phyloP scores from a whole-genome alignment of 1,139 yeast genomes.

The Blastobotrys raffinosifermentans region DNA sequence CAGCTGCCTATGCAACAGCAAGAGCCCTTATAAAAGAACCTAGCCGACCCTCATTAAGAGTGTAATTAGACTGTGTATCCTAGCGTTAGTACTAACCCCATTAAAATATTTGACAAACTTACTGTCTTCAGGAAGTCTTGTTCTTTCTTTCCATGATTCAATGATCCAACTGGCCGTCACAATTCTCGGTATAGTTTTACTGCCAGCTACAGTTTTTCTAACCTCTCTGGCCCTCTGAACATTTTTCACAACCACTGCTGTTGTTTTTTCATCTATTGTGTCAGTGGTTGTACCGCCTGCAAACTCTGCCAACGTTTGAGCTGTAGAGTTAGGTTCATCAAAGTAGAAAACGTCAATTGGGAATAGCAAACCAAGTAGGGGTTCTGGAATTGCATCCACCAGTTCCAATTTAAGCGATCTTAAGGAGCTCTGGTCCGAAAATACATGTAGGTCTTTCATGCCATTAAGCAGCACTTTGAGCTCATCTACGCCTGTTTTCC shows the following conservation, averaged over 20 bases:
- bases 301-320: conserved; percentile 9
- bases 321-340: conserved; percentile 3
- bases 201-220: neutral
- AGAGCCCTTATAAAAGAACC: too few relatives aligned
- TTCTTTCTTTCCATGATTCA: conserved; percentile 24
- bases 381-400: conserved; percentile 8
- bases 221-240: conserved; percentile 7
- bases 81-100: too few relatives aligned
- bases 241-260: conserved; percentile 8
- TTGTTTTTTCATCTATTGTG: conserved; percentile 8
- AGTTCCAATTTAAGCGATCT: conserved; percentile 7
- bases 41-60: too few relatives aligned
- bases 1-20: conserved; percentile 61
- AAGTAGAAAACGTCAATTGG: conserved; percentile 10
- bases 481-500: conserved; percentile 13
- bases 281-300: conserved; percentile 11
- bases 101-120: conserved; percentile 4
- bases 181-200: neutral
- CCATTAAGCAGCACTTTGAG: conserved; percentile 13
- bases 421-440: neutral
- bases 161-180: conserved; percentile 20
- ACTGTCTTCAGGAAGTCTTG: conserved; percentile 21
- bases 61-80: too few relatives aligned
- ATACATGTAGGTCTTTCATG: conserved; percentile 5
- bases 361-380: conserved; percentile 11